Conservation (phyloP, 176 grass and related monocot genomes). For the Leersia perrieri region DNA sequence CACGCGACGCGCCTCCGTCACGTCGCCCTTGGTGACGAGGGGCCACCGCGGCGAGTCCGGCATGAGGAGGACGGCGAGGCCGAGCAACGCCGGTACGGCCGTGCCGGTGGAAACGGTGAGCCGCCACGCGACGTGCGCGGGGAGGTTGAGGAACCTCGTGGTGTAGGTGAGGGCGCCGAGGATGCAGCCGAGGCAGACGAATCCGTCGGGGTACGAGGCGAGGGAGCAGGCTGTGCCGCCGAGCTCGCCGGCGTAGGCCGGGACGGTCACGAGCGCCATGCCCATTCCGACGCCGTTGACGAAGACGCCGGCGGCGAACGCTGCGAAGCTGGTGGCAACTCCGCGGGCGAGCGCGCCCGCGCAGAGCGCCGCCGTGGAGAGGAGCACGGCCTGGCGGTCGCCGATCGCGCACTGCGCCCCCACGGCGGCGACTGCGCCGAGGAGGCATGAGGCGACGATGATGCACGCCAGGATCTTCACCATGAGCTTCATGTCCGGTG, state of each 20-base stretch:
- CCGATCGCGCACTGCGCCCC: constrained; percentile 15
- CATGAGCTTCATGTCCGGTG: constrained; percentile 31
- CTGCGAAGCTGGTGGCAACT: not conserved
- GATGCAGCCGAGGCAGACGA: constrained; percentile 51
- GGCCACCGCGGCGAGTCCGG: constrained; percentile 38
- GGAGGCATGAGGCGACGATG: not conserved
- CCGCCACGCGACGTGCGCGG: constrained; percentile 22
- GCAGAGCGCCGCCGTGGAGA: constrained; percentile 26
- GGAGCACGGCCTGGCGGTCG: constrained; percentile 27
- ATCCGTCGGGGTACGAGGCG: constrained; percentile 41
- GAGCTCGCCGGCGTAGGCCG: constrained; percentile 33
- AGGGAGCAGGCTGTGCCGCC: too few species aligned
- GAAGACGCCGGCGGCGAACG: constrained; percentile 35
- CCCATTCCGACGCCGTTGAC: constrained; percentile 39
- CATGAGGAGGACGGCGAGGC: constrained; percentile 25
- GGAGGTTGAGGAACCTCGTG: constrained; percentile 14
- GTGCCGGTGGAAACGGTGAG: constrained; percentile 1
- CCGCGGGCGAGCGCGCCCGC: constrained; percentile 21
- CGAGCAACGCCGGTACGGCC: constrained; percentile 22
- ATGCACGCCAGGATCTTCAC: constrained; percentile 39
- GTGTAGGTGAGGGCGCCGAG: constrained; percentile 29
- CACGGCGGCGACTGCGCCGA: constrained; percentile 9
- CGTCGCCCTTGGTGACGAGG: constrained; percentile 1
- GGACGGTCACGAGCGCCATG: constrained; percentile 36
- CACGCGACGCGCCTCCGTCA: constrained; percentile 25